phyloP scores from a whole-genome alignment of 129 eudicot species.

The Daucus carota region DH1_v3.0 NC_030383.2:14249501-14250000 shows the following conservation, averaged over 20 bases:
- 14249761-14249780: slow-evolving; percentile 90
- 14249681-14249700: slow-evolving; percentile 82
- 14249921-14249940: background rate
- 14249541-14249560: slow-evolving; percentile 85
- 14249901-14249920: background rate
- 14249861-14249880: slow-evolving; percentile 56
- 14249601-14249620: slow-evolving; percentile 74
- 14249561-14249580: slow-evolving; percentile 89
- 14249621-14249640: slow-evolving; percentile 92
- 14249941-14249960: background rate
- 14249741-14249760: slow-evolving; percentile 86
- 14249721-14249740: slow-evolving; percentile 87
- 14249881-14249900: background rate
- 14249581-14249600: slow-evolving; percentile 83
- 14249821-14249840: slow-evolving; percentile 72
- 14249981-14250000: too few relatives aligned
- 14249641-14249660: slow-evolving; percentile 94
- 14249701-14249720: slow-evolving; percentile 94
- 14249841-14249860: slow-evolving; percentile 68
- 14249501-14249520: slow-evolving; percentile 73
- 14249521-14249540: slow-evolving; percentile 91
- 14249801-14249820: slow-evolving; percentile 77
- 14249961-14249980: background rate
- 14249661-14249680: slow-evolving; percentile 87
- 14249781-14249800: slow-evolving; percentile 79